Evolutionary conservation across 108 stramenopile species (phyloP).

Genomic region (Schizochytrium sp.): DNA sequence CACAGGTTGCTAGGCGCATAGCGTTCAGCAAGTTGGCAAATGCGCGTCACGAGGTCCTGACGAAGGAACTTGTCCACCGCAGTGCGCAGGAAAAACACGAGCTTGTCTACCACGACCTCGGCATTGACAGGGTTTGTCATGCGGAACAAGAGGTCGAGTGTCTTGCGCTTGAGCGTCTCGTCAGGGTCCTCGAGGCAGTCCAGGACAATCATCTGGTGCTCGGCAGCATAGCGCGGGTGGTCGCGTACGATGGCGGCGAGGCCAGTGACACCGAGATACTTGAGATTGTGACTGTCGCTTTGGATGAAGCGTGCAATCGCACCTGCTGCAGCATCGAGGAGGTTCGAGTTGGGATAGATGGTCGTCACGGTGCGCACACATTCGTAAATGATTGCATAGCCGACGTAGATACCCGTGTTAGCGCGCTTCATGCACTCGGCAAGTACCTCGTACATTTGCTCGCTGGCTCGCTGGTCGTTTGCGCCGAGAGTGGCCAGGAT

Average conservation of each 20-base stretch:
- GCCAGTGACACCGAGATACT: constrained; percentile 92
- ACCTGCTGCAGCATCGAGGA: constrained; percentile 88
- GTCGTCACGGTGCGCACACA: constrained; percentile 82
- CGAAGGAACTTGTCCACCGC: constrained; percentile 81
- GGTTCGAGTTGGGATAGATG: constrained; percentile 89
- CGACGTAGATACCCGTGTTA: constrained; percentile 95
- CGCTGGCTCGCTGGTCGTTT: constrained; percentile 60
- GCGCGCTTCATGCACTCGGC: constrained; percentile 85
- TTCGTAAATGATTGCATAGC: constrained; percentile 95
- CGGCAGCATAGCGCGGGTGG: constrained; percentile 89
- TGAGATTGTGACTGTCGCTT: constrained; percentile 81
- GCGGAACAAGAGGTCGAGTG: constrained; percentile 85
- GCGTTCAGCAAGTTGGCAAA: constrained; percentile 83
- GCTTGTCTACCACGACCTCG: constrained; percentile 86
- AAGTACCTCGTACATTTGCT: constrained; percentile 95
- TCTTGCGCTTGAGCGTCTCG: constrained; percentile 93
- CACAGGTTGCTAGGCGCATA: constrained; percentile 93
- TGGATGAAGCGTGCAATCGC: constrained; percentile 79
- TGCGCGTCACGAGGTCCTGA: constrained; percentile 74
- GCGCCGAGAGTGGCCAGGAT: constrained; percentile 79
- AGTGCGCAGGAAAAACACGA: constrained; percentile 68
- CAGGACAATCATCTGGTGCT: constrained; percentile 96
- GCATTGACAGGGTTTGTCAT: constrained; percentile 99
- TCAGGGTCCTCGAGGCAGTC: constrained; percentile 97
- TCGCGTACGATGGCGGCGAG: constrained; percentile 85